Base-by-base conservation (phyloP, 441 rosid genomes). In the Melastoma candidum region DNA sequence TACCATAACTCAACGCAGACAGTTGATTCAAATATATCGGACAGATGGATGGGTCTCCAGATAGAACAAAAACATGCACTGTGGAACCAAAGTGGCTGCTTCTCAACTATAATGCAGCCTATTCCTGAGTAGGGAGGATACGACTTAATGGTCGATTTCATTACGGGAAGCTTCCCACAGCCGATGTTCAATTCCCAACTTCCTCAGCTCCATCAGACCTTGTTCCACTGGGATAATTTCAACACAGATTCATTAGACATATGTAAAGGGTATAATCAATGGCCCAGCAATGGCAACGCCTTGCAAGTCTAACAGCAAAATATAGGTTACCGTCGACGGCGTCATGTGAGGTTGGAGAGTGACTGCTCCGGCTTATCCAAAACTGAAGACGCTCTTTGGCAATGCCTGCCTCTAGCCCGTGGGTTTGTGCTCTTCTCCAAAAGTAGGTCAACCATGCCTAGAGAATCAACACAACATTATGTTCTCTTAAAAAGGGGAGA, bases 361-460 rank as follows among this genome's bases (percentile, higher is more conserved):
- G 87, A 26, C 66, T 78, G 45, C 85, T 78, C 46, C 87, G 72
- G 69, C 74, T 69, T 54, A 79, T 77, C 92, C 87, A 84, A 66
- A 81, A 84, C 53, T 57, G 75, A 51, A 81, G 81, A 50, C 79
- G 75, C 51, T 81, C 74, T 74, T 71, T 69, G 3, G 92, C 87
- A 25, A 71, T 70, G 26, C 77, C 72, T 53, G 56, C 79, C 60
- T 84, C 85, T 58, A 81, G 75, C 51, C 82, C 80, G 56, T 75
- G 79, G 47, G 76, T 71, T 62, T 73, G 69, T 47, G 87, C 83
- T 67, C 92, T 79, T 74, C 85, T 72, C 92, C 92, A 84, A 64
- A 84, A 81, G 64, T 84, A 84, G 14, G 92, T 81, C 53, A 81
- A 83, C 92, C 92, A 84, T 54, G 92, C 92, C 92, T 84, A 36